phyloP scores from a whole-genome alignment of 228 moss, liverwort and hornwort species.

The Sphagnum fallax region DNA sequence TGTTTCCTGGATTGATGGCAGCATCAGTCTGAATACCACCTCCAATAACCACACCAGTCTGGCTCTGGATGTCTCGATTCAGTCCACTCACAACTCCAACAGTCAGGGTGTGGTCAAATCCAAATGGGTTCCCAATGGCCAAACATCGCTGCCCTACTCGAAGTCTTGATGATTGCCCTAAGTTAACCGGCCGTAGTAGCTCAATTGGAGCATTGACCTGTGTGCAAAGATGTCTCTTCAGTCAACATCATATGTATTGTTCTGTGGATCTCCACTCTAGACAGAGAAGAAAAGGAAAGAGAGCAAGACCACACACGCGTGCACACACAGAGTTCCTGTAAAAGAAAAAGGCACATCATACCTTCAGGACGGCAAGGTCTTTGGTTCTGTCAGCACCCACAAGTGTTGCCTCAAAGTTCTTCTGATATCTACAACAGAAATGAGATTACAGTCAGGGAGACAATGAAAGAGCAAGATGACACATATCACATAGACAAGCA shows the following conservation, averaged over 20 bases:
- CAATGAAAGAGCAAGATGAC: no score
- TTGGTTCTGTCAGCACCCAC: conserved; percentile 66
- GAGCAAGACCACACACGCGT: neutral
- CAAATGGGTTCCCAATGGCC: conserved; percentile 66
- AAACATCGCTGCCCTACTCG: conserved; percentile 63
- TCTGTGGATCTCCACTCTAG: no score
- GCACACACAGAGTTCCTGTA: no score
- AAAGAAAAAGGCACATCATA: conserved; percentile 8
- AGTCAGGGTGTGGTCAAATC: conserved; percentile 65
- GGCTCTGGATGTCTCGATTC: conserved; percentile 61
- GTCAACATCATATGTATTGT: no score
- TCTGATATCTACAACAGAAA: conserved; percentile 41
- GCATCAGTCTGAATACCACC: conserved; percentile 71
- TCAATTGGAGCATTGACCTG: conserved; percentile 58
- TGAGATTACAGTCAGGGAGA: no score
- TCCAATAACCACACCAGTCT: conserved; percentile 64
- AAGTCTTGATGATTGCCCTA: conserved; percentile 62
- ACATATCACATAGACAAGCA: no score
- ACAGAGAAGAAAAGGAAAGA: neutral
- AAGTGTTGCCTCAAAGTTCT: conserved; percentile 70
- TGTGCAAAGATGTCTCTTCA: neutral
- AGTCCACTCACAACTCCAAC: conserved; percentile 67
- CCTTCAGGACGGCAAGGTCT: conserved; percentile 65
- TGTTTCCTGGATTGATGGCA: conserved; percentile 71
- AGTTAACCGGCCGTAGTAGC: conserved; percentile 51